A percentile compares a stretch with the other conserved stretches of the same genome.
Evolutionary conservation across 768 basidiomycete genomes (phyloP).

Genomic region (Hericium alpestre): DNA sequence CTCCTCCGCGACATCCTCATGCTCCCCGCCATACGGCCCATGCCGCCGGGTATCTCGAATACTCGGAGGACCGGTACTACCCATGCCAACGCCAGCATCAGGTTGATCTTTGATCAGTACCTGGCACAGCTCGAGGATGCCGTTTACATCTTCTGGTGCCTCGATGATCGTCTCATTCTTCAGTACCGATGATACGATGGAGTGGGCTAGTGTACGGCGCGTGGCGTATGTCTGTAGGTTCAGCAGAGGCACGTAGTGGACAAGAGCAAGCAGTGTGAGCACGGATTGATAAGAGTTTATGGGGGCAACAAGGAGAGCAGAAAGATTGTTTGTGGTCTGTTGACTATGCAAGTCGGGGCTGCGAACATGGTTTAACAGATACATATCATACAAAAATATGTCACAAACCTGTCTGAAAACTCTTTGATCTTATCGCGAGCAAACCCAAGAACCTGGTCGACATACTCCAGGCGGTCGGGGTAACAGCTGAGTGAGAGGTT

Average conservation of each 20-base stretch:
- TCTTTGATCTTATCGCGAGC: constrained; percentile 80
- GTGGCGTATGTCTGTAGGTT: constrained; percentile 82
- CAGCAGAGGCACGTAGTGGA: constrained; percentile 78
- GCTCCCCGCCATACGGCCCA: constrained; percentile 53
- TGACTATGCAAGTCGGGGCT: constrained; percentile 84
- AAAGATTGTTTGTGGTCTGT: constrained; percentile 83
- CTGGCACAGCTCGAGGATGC: constrained; percentile 85
- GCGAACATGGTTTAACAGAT: constrained; percentile 2
- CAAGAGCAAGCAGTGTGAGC: constrained; percentile 95
- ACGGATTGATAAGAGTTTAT: constrained; percentile 96
- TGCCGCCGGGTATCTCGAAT: constrained; percentile 39
- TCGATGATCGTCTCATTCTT: constrained; percentile 97
- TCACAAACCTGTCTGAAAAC: constrained; percentile 60
- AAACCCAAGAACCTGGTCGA: constrained; percentile 90
- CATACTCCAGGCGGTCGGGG: constrained; percentile 92
- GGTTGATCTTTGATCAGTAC: constrained; percentile 83
- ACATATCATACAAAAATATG: background rate
- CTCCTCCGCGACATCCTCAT: constrained; percentile 93
- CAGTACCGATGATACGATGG: constrained; percentile 85
- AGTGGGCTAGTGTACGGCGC: constrained; percentile 86
- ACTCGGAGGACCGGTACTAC: constrained; percentile 21
- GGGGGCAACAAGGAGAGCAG: constrained; percentile 83
- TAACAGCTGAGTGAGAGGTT: constrained; percentile 96
- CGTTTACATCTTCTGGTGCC: constrained; percentile 86
- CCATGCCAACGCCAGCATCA: constrained; percentile 32